Evolutionary conservation across 2,329 filamentous ascomycete species (phyloP).

Genomic region (Botrytis deweyae): DNA sequence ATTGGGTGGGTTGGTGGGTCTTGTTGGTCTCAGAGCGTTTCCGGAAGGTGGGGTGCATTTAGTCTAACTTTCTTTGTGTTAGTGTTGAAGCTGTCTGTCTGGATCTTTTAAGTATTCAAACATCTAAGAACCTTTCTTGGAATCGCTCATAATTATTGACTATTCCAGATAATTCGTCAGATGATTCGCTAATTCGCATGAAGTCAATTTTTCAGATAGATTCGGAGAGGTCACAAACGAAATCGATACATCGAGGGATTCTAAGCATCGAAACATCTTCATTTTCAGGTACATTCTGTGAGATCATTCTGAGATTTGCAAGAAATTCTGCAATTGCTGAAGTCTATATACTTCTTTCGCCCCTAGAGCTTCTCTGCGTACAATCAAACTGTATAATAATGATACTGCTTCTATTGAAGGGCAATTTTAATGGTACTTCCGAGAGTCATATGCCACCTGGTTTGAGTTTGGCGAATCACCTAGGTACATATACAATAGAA

Average conservation of each 20-base stretch:
- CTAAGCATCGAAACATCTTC: background rate
- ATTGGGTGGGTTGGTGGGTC: slow-evolving; percentile 1
- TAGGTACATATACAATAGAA: background rate
- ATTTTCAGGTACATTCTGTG: background rate
- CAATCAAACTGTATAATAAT: background rate
- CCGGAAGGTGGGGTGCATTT: slow-evolving; percentile 8
- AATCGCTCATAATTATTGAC: background rate
- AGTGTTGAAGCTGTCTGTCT: background rate
- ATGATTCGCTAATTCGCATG: background rate
- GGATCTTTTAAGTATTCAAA: background rate
- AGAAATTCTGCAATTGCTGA: background rate
- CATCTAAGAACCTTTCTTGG: background rate
- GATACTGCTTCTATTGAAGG: background rate
- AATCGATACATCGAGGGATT: background rate
- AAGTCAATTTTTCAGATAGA: background rate
- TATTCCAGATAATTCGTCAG: background rate
- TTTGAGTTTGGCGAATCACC: background rate
- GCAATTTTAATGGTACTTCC: background rate
- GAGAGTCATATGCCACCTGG: background rate
- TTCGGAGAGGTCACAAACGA: background rate
- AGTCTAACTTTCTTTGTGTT: slow-evolving; percentile 7
- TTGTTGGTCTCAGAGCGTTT: slow-evolving; percentile 1
- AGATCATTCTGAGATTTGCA: background rate
- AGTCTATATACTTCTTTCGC: background rate
- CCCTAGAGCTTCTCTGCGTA: background rate